Conservation (phyloP, 2,329 filamentous ascomycete species). For the Simplicillium sp. region DNA sequence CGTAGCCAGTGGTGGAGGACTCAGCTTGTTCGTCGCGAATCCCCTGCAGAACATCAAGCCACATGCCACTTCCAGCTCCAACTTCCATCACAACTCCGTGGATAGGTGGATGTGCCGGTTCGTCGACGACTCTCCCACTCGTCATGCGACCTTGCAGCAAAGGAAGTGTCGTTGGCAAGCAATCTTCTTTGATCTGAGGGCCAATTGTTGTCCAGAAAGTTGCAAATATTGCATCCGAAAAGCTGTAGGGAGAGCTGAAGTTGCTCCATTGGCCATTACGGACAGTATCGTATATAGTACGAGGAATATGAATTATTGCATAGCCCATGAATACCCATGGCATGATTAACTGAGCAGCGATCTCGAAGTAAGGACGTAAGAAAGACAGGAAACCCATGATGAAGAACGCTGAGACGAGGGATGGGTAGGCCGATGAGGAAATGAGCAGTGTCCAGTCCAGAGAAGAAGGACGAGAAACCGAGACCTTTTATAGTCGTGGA, state of each 20-base stretch:
- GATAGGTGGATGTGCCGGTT: conserved; percentile 26
- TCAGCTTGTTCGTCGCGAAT: conserved; percentile 10
- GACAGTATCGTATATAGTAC: conserved; percentile 36
- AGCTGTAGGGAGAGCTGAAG: conserved; percentile 28
- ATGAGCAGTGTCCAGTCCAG: no score
- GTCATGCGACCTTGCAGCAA: conserved; percentile 41
- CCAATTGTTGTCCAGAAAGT: conserved; percentile 50
- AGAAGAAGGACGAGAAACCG: no score
- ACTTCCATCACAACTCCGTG: conserved; percentile 50
- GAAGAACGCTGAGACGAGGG: no score
- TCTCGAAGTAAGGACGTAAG: no score
- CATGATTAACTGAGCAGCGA: conserved; percentile 12
- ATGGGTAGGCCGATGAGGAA: no score
- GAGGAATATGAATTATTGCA: conserved; percentile 39
- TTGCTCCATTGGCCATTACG: conserved; percentile 19
- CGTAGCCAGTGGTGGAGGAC: conserved; percentile 6
- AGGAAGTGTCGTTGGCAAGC: conserved; percentile 35
- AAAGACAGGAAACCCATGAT: no score
- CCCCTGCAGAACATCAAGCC: conserved; percentile 42
- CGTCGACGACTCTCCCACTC: conserved; percentile 24
- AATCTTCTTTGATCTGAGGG: conserved; percentile 34
- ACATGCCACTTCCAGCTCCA: conserved; percentile 52
- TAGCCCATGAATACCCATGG: conserved; percentile 45
- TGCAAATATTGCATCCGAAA: conserved; percentile 47
- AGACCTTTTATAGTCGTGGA: no score